phyloP scores from a whole-genome alignment of 805 yeast species.

The Debaryomyces maramus region DNA sequence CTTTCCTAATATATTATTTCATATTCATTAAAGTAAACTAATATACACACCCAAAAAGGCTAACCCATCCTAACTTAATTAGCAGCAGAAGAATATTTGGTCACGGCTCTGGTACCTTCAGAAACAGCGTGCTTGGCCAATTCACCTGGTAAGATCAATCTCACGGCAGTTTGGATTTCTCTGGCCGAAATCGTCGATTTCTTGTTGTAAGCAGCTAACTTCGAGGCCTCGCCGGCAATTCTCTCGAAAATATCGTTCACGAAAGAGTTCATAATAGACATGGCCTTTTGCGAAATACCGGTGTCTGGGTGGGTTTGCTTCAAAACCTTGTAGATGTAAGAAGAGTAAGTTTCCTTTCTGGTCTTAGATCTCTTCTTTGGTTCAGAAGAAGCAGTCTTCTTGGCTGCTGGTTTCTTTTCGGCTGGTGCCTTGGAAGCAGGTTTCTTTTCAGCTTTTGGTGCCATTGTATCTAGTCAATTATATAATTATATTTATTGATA shows the following conservation, averaged over 20 bases:
- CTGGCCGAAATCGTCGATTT: conserved; percentile 97
- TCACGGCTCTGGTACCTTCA: conserved; percentile 98
- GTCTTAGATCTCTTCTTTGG: conserved; percentile 91
- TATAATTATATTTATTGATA: not conserved
- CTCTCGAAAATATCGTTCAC: conserved; percentile 98
- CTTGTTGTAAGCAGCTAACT: conserved; percentile 98
- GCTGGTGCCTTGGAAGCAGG: conserved; percentile 98
- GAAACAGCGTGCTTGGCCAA: conserved; percentile 97
- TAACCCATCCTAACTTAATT: conserved; percentile 20
- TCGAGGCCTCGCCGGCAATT: conserved; percentile 96
- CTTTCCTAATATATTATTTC: conserved; percentile 3
- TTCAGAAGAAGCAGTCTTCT: conserved; percentile 79
- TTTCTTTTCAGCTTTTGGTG: conserved; percentile 68
- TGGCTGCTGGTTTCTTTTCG: conserved; percentile 89
- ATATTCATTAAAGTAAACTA: conserved; percentile 15
- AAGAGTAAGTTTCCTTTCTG: conserved; percentile 97
- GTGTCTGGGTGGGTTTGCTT: conserved; percentile 99
- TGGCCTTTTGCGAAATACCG: conserved; percentile 98
- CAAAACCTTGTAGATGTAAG: conserved; percentile 97
- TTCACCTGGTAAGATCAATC: conserved; percentile 98
- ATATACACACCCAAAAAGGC: conserved; percentile 12
- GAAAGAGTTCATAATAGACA: conserved; percentile 98
- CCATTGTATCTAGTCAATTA: conserved; percentile 44
- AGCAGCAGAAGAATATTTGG: conserved; percentile 82
- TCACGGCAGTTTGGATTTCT: conserved; percentile 98